Percentiles rank a stretch among this genome's conserved stretches.
phyloP scores from a whole-genome alignment of 345 rosid genomes.

The Populus euphratica region DNA sequence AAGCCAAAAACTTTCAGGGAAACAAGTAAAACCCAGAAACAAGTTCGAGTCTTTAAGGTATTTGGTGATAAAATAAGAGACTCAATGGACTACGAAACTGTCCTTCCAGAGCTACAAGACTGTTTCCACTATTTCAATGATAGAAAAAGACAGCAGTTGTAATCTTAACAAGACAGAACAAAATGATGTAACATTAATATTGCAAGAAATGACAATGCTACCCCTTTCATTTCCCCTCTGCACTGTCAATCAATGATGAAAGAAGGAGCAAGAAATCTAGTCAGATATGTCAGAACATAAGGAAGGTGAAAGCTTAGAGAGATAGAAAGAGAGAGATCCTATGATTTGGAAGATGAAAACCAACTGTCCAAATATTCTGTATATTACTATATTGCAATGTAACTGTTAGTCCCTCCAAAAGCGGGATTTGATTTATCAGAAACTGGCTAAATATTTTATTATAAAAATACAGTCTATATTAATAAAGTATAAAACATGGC shows the following conservation, averaged over 20 bases:
- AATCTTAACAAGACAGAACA: background rate
- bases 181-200: background rate
- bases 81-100: too few relatives aligned
- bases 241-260: background rate
- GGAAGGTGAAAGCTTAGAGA: background rate
- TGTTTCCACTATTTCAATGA: slow-evolving; percentile 1
- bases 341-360: background rate
- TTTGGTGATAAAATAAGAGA: slow-evolving; percentile 4
- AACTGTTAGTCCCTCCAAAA: background rate
- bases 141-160: background rate
- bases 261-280: background rate
- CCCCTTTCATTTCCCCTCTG: background rate
- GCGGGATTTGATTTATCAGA: background rate
- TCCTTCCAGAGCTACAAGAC: background rate
- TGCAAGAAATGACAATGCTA: background rate
- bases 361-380: background rate
- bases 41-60: background rate
- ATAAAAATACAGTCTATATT: too few relatives aligned
- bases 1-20: background rate
- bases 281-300: background rate
- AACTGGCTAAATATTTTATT: background rate
- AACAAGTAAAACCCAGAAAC: too few relatives aligned
- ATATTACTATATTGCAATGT: background rate
- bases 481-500: too few relatives aligned
- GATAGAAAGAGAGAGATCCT: background rate